A percentile compares a stretch with the other conserved stretches of the same genome.
Conservation (phyloP, 352 stramenopile species). For the Globisporangium carolinianum region DNA sequence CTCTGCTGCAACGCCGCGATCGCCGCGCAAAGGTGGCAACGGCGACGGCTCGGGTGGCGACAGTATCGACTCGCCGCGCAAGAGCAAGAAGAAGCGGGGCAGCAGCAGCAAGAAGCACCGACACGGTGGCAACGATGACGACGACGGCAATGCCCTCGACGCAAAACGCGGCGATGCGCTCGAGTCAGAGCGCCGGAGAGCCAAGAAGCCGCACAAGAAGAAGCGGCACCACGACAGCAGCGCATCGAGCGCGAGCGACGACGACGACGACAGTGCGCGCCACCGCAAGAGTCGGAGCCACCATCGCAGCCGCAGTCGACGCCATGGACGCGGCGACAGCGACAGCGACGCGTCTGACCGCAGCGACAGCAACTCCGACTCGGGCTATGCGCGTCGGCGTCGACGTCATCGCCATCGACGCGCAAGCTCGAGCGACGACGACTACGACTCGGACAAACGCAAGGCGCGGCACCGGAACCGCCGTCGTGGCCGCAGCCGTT, state of each 20-base stretch:
- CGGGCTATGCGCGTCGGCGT: too few species aligned
- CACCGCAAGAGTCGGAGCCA: slow-evolving; percentile 22
- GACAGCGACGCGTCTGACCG: too few species aligned
- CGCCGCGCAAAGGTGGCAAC: slow-evolving; percentile 35
- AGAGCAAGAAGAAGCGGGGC: slow-evolving; percentile 53
- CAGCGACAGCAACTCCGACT: too few species aligned
- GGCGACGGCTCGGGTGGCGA: slow-evolving; percentile 15
- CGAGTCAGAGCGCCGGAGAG: slow-evolving; percentile 13
- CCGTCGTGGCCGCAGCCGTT: slow-evolving; percentile 23
- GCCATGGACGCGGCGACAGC: slow-evolving; percentile 20
- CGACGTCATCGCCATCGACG: too few species aligned
- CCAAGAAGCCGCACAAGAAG: slow-evolving; percentile 46
- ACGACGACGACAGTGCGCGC: slow-evolving; percentile 46
- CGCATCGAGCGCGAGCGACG: slow-evolving; percentile 47
- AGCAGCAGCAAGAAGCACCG: slow-evolving; percentile 24
- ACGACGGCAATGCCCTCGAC: slow-evolving; percentile 5
- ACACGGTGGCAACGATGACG: slow-evolving; percentile 18
- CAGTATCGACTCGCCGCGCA: slow-evolving; percentile 28
- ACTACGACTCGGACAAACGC: slow-evolving; percentile 46
- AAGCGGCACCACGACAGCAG: slow-evolving; percentile 37
- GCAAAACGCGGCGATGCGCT: slow-evolving; percentile 7
- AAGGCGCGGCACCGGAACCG: slow-evolving; percentile 11
- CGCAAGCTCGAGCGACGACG: slow-evolving; percentile 45
- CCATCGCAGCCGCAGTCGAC: slow-evolving; percentile 21
- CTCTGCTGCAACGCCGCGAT: slow-evolving; percentile 10